Evolutionary conservation across 768 basidiomycete species (phyloP).

Genomic region (Trametes gibbosa): DNA sequence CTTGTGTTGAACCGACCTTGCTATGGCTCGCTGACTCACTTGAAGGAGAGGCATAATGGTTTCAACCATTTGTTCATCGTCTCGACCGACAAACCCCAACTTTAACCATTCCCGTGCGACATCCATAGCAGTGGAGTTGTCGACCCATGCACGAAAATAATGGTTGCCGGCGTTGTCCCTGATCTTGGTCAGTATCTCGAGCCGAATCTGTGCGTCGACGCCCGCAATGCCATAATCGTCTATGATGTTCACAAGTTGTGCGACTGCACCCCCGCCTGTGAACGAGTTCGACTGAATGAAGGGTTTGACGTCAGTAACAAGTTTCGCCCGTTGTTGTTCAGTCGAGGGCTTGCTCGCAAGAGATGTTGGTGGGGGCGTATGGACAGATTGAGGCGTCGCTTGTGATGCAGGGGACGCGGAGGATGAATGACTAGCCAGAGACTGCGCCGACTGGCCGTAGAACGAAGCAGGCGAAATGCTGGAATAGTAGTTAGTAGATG

Average conservation of each 20-base stretch:
- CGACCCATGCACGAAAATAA: conserved; percentile 84
- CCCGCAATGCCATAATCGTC: conserved; percentile 59
- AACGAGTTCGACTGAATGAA: conserved; percentile 58
- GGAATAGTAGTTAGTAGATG: conserved; percentile 34
- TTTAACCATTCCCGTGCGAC: conserved; percentile 82
- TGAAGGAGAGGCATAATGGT: conserved; percentile 86
- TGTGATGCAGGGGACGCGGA: conserved; percentile 20
- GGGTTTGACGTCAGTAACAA: conserved; percentile 51
- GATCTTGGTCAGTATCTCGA: conserved; percentile 78
- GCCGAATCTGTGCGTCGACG: conserved; percentile 59
- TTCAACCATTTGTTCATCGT: conserved; percentile 55
- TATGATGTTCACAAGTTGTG: conserved; percentile 55
- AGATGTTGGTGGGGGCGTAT: conserved; percentile 28
- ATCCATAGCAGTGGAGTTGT: conserved; percentile 72
- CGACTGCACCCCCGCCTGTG: conserved; percentile 67
- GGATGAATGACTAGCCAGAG: conserved; percentile 33
- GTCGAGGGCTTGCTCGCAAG: conserved; percentile 31
- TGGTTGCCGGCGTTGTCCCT: conserved; percentile 83
- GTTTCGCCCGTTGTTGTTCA: conserved; percentile 54
- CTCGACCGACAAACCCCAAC: conserved; percentile 57
- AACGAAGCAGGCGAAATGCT: conserved; percentile 35
- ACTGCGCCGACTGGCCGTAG: conserved; percentile 35
- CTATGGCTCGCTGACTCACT: conserved; percentile 46
- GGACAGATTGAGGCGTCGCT: conserved; percentile 30
- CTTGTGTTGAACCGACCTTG: too few species aligned